A percentile compares a stretch with the other conserved stretches of the same genome.
Evolutionary conservation across 208 protist species (phyloP).

Genomic region (Tritrichomonas musculus): DNA sequence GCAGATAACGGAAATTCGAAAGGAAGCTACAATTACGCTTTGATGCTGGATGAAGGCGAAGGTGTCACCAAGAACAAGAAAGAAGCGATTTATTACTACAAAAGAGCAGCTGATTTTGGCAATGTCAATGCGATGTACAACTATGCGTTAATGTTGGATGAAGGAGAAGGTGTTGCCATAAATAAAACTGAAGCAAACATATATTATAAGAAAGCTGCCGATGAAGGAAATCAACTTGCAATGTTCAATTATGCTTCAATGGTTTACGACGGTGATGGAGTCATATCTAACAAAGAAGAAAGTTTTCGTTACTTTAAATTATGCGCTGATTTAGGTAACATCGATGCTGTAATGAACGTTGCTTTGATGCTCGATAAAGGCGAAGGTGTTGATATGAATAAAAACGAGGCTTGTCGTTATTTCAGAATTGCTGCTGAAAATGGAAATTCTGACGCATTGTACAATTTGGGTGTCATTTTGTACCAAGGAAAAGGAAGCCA

Average conservation of each 20-base stretch:
- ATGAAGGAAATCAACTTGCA: background rate
- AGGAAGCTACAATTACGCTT: background rate
- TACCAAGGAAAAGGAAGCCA: background rate
- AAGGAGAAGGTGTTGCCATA: conserved; percentile 7
- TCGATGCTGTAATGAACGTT: background rate
- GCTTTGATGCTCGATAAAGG: background rate
- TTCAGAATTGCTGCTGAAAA: conserved; percentile 10
- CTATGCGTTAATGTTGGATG: background rate
- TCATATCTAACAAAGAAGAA: background rate
- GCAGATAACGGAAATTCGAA: background rate
- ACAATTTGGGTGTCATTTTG: background rate
- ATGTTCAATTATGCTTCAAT: background rate
- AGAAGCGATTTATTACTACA: background rate
- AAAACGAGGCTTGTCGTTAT: background rate
- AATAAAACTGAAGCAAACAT: background rate
- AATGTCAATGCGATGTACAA: background rate
- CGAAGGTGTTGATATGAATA: background rate
- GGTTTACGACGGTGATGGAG: background rate
- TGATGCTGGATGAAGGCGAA: background rate
- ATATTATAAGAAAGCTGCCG: background rate
- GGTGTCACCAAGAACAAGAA: background rate
- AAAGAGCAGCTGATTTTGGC: background rate
- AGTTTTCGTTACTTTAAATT: background rate
- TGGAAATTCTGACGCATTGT: background rate
- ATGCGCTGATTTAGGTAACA: background rate